These are phyloP conservation scores for Prillingera fragicola DNA, from an alignment of 1,284 basidiomycete species.

Conservation along the genomic window DNA sequence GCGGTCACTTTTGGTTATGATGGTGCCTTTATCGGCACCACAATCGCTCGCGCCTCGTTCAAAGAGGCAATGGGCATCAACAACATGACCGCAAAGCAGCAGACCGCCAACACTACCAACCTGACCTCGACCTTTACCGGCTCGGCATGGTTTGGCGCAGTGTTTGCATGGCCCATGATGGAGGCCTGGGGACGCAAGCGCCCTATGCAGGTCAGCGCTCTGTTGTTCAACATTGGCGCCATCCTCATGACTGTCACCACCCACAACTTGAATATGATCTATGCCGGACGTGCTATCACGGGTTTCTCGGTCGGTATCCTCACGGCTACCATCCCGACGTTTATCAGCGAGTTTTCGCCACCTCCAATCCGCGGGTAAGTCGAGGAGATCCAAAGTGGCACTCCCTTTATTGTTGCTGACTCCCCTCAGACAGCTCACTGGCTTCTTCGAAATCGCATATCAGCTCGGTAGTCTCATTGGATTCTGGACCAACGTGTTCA, in stretches of 20 bases:
- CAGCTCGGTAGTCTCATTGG: conserved; percentile 46
- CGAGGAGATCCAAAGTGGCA: too few relatives aligned
- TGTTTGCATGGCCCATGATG: conserved; percentile 25
- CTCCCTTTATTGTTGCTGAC: conserved; percentile 54
- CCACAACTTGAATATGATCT: conserved; percentile 30
- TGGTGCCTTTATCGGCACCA: conserved; percentile 51
- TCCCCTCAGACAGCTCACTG: conserved; percentile 52
- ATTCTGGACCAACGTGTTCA: conserved; percentile 53
- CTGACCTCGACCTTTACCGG: conserved; percentile 46
- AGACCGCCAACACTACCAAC: conserved; percentile 46
- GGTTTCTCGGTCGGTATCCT: conserved; percentile 42
- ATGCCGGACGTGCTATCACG: conserved; percentile 37
- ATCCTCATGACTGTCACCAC: conserved; percentile 39
- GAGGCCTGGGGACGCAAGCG: conserved; percentile 31
- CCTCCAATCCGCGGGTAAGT: conserved; percentile 44
- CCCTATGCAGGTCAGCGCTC: conserved; percentile 27
- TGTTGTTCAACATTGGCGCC: conserved; percentile 42
- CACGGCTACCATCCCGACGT: conserved; percentile 35
- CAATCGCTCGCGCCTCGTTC: conserved; percentile 51
- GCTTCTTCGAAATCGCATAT: conserved; percentile 51
- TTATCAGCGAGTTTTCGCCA: conserved; percentile 44
- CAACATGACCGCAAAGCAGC: conserved; percentile 34
- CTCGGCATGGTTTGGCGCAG: conserved; percentile 40
- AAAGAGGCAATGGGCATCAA: conserved; percentile 49
- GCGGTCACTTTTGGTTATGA: conserved; percentile 52